Conservation (phyloP, 805 yeast genomes). For the Candida silvicultrix region DNA sequence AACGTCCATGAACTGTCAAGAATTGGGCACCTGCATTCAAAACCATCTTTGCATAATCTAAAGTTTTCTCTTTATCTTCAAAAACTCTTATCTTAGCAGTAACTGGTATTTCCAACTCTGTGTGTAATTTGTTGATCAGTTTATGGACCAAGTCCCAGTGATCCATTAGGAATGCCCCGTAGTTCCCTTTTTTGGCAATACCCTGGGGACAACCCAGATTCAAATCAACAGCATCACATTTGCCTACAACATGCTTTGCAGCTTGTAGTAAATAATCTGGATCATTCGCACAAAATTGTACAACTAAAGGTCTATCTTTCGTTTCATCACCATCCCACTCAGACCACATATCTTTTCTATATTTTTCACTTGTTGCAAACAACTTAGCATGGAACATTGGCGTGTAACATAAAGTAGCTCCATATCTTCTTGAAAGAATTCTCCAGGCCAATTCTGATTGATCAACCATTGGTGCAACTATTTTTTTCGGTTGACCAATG, state of each 20-base stretch:
- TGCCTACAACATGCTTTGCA: conserved; percentile 70
- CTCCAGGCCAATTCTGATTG: conserved; percentile 97
- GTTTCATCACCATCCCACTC: conserved; percentile 64
- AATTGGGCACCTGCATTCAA: conserved; percentile 93
- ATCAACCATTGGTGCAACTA: conserved; percentile 99
- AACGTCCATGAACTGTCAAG: conserved; percentile 89
- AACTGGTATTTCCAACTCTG: conserved; percentile 74
- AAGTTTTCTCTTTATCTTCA: conserved; percentile 75
- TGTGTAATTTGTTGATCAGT: conserved; percentile 68
- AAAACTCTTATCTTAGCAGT: conserved; percentile 93
- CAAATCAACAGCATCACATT: conserved; percentile 93
- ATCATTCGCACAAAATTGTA: conserved; percentile 96
- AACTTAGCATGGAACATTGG: conserved; percentile 95
- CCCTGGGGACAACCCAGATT: conserved; percentile 99
- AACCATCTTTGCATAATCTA: conserved; percentile 85
- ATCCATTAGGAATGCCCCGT: conserved; percentile 95
- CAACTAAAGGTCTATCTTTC: conserved; percentile 79
- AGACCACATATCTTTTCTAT: conserved; percentile 70
- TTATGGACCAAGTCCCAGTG: conserved; percentile 83
- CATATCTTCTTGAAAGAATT: conserved; percentile 74
- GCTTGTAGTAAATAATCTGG: conserved; percentile 79
- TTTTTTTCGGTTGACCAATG: conserved; percentile 70
- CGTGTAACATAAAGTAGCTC: conserved; percentile 91
- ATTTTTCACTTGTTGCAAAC: conserved; percentile 79
- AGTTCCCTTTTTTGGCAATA: conserved; percentile 89